Evolutionary conservation across 805 yeast genomes (phyloP).

Genomic region (Yamadazyma sp.): DNA sequence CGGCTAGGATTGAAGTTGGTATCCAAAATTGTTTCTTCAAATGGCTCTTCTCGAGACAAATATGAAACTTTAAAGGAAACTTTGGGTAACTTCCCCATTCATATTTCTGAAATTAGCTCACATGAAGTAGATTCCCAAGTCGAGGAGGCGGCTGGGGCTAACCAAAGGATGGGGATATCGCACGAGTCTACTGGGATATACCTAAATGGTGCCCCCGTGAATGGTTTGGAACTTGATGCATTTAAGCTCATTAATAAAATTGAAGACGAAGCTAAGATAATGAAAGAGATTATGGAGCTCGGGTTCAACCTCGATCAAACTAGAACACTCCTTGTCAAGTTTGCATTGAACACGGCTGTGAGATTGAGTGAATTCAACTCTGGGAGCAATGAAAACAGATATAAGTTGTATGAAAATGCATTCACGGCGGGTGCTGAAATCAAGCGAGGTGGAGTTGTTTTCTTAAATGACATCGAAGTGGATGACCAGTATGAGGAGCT

Average conservation of each 20-base stretch:
- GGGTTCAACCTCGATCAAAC: constrained; percentile 36
- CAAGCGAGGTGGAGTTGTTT: constrained; percentile 49
- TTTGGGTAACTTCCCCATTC: constrained; percentile 54
- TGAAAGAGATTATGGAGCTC: constrained; percentile 23
- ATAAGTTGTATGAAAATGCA: constrained; percentile 26
- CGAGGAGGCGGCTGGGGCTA: constrained; percentile 16
- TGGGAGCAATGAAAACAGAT: constrained; percentile 41
- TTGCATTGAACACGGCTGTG: constrained; percentile 41
- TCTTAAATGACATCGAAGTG: constrained; percentile 72
- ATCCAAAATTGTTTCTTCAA: constrained; percentile 32
- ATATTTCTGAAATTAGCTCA: constrained; percentile 5
- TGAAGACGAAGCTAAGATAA: constrained; percentile 22
- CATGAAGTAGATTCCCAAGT: constrained; percentile 2
- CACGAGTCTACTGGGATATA: constrained; percentile 52
- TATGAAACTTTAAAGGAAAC: constrained; percentile 39
- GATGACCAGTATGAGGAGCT: constrained; percentile 55
- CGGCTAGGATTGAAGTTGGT: constrained; percentile 43
- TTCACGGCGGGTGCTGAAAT: constrained; percentile 18
- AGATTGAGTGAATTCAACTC: constrained; percentile 34
- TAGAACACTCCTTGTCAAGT: constrained; percentile 32
- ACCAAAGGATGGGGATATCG: constrained; percentile 31
- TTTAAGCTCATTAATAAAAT: constrained; percentile 44
- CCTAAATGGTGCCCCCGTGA: constrained; percentile 66
- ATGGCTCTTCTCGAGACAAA: constrained; percentile 18
- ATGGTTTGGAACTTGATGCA: constrained; percentile 44